Evolutionary conservation across 2,329 filamentous ascomycete species (phyloP), one percentile per base, ranked within the genome.

Genomic region (Scedosporium boydii): DNA sequence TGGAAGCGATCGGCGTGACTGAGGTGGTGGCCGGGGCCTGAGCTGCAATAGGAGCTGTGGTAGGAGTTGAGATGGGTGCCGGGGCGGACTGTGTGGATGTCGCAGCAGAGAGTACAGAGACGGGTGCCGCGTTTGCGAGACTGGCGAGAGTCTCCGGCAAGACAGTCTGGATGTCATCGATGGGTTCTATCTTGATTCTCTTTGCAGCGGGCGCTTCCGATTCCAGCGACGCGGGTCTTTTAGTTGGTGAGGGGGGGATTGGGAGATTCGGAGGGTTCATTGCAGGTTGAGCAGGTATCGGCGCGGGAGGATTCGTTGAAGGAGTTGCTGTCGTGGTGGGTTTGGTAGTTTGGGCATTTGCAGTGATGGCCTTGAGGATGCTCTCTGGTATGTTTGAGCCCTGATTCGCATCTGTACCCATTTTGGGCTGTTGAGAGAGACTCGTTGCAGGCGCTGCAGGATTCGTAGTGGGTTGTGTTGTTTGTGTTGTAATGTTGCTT

Each of bases 101-200:
- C 4, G 46, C 44, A 12, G 46, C n/a, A 23, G 34, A 10, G 6
- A 27, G n/a, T 5, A 48, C 29, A 14, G 59, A 10, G 9, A 34
- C n/a, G 27, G 34, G 38, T 34, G 42, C 6, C 46, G 48, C 46
- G 12, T 44, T 18, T n/a, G 46, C 29, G 5, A 34, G 29, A 16
- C 29, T 56, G 9, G 46, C 10, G 3, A 56, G 4, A 12, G 46
- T 29, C 12, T 14, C 34, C 16, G 59, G 57, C 18, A 23, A 23
- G 14, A 61, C 1, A 18, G 21, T 12, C 12, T 26, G 41, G 6
- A 48, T 7, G 18, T 61, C 59, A 4, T 62, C 60, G 26, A 26
- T 26, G 23, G 60, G 53, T 42, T 62, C 60, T 4, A 42, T 42
- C 60, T 62, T 62, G 38, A 61, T 61, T 18, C 59, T 46, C 34